Conservation (phyloP, 495 filamentous ascomycete species). For the Aspergillus funiculosus region DNA sequence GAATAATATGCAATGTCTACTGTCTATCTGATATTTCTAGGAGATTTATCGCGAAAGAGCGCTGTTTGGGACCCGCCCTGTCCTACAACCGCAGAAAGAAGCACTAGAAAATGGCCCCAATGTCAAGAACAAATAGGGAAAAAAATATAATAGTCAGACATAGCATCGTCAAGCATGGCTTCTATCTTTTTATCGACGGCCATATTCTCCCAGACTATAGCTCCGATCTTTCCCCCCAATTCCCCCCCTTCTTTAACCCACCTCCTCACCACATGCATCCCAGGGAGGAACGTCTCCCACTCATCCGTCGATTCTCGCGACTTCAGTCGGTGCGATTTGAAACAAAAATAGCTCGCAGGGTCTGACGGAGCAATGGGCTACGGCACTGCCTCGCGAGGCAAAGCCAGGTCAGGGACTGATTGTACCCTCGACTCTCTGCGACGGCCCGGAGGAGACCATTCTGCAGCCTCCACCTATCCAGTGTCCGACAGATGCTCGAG, state of each 20-base stretch:
- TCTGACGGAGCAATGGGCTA: not conserved
- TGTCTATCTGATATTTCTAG: no score
- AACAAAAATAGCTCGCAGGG: not conserved
- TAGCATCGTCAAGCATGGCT: not conserved
- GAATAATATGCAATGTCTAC: no score
- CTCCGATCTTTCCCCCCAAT: not conserved
- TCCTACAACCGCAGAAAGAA: no score
- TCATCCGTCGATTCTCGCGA: not conserved
- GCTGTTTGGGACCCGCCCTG: no score
- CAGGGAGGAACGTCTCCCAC: no score
- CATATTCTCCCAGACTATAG: not conserved
- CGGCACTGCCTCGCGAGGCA: not conserved
- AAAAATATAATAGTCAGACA: not conserved
- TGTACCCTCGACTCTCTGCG: not conserved
- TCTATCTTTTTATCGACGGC: not conserved
- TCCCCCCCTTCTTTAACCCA: not conserved
- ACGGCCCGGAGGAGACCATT: not conserved
- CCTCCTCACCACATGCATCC: no score
- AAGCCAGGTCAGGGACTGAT: conserved; percentile 1
- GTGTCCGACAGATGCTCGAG: not conserved
- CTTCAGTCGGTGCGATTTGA: not conserved
- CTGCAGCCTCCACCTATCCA: conserved; percentile 1
- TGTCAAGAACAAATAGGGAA: no score
- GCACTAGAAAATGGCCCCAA: no score
- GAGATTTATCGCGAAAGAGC: no score